Evolutionary conservation across 495 filamentous ascomycete genomes (phyloP).

Genomic region (Thozetella sp.): DNA sequence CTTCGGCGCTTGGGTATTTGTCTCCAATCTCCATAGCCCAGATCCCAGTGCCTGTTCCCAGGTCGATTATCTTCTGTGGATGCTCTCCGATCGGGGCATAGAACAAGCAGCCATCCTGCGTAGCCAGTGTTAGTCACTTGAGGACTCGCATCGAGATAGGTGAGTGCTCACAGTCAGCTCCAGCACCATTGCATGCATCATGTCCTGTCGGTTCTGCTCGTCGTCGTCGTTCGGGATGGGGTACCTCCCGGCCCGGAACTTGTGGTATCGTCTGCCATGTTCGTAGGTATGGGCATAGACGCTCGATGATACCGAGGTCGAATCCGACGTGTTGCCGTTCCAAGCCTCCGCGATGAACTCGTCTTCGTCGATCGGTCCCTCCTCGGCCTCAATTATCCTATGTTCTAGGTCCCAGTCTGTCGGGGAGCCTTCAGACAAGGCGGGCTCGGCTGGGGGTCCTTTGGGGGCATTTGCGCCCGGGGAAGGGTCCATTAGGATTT

Average conservation of each 20-base stretch:
- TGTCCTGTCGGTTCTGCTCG: slow-evolving; percentile 46
- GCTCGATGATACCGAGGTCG: slow-evolving; percentile 39
- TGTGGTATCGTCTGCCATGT: slow-evolving; percentile 60
- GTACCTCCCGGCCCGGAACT: slow-evolving; percentile 55
- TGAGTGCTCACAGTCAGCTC: slow-evolving; percentile 12
- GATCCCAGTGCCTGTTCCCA: slow-evolving; percentile 58
- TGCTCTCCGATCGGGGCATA: slow-evolving; percentile 38
- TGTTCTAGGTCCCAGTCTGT: neutral
- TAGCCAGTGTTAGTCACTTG: slow-evolving; percentile 7
- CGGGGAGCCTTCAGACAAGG: neutral
- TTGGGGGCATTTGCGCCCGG: no score
- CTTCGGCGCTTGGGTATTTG: slow-evolving; percentile 29
- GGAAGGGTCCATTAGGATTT: no score
- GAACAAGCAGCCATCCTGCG: slow-evolving; percentile 36
- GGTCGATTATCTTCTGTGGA: slow-evolving; percentile 44
- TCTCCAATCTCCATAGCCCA: slow-evolving; percentile 49
- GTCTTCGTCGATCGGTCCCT: slow-evolving; percentile 12
- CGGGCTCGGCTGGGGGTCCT: neutral
- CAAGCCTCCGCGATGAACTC: slow-evolving; percentile 22
- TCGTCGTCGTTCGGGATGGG: slow-evolving; percentile 56
- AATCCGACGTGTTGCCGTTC: slow-evolving; percentile 18
- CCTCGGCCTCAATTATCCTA: slow-evolving; percentile 10
- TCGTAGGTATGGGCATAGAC: slow-evolving; percentile 43
- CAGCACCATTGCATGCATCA: slow-evolving; percentile 38
- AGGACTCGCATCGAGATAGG: no score